Percentiles rank a stretch among this genome's conserved stretches.
phyloP scores from a whole-genome alignment of 2,329 filamentous ascomycete genomes.

The Pseudogymnoascus sp. region DNA sequence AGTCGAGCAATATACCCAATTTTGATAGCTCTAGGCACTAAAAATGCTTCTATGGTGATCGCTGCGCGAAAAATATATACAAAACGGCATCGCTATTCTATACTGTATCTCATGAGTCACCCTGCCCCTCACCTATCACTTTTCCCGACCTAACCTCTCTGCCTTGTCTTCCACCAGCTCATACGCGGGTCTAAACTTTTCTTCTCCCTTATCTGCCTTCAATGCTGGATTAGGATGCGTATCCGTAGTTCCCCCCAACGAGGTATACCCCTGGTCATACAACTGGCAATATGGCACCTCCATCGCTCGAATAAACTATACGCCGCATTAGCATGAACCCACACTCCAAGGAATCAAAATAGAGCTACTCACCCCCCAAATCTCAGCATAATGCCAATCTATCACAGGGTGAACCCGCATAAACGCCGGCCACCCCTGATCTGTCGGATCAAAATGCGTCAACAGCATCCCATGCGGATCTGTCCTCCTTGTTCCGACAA shows the following conservation, averaged over 20 bases:
- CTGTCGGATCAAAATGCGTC: conserved; percentile 78
- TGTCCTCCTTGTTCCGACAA: conserved; percentile 81
- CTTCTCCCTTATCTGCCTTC: conserved; percentile 31
- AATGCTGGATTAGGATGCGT: conserved; percentile 82
- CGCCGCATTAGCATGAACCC: conserved; percentile 13
- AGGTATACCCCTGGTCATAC: conserved; percentile 86
- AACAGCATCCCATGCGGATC: conserved; percentile 80
- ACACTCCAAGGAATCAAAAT: background rate
- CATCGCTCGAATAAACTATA: conserved; percentile 68
- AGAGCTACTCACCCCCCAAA: conserved; percentile 68
- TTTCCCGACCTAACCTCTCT: conserved; percentile 66
- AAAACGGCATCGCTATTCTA: conserved; percentile 4
- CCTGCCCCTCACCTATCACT: background rate
- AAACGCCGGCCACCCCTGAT: conserved; percentile 81
- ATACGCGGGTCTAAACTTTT: conserved; percentile 61
- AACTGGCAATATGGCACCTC: conserved; percentile 75
- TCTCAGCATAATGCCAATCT: conserved; percentile 94
- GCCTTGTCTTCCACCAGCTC: conserved; percentile 66
- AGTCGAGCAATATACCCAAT: conserved; percentile 3
- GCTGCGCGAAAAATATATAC: background rate
- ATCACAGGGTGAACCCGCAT: conserved; percentile 93
- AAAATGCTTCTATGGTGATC: conserved; percentile 1
- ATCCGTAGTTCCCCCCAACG: conserved; percentile 80
- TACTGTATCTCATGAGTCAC: background rate
- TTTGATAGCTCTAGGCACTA: conserved; percentile 2